A percentile compares a stretch with the other conserved stretches of the same genome.
Conservation (phyloP, 164 flowering plant species). For the Macadamia integrifolia region DNA sequence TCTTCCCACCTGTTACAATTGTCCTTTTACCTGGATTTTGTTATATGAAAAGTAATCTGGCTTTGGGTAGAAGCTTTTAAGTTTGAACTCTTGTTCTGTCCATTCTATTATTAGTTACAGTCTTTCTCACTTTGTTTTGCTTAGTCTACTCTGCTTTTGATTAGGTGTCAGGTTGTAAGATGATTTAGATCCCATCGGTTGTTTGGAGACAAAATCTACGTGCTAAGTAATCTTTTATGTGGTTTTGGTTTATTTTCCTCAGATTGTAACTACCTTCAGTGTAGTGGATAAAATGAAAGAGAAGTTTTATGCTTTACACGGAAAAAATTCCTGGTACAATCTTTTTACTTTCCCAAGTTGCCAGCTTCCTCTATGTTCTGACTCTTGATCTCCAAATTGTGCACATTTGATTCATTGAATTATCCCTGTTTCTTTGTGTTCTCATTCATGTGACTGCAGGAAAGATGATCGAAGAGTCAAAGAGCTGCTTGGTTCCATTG, state of each 20-base stretch:
- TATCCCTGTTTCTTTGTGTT: neutral
- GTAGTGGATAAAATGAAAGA: slow-evolving; percentile 92
- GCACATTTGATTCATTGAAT: neutral
- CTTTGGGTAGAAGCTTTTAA: too few species aligned
- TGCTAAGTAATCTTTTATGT: neutral
- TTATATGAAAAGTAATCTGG: too few species aligned
- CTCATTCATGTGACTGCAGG: slow-evolving; percentile 33
- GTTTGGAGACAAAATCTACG: neutral
- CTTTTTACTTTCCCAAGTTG: neutral
- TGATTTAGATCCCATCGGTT: neutral
- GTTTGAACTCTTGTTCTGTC: too few species aligned
- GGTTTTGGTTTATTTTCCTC: slow-evolving; percentile 15
- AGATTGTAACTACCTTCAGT: slow-evolving; percentile 88
- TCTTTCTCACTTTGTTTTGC: too few species aligned
- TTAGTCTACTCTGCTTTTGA: neutral
- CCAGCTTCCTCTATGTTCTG: neutral
- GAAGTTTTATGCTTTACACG: slow-evolving; percentile 62
- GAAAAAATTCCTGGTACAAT: slow-evolving; percentile 46
- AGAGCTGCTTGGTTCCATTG: slow-evolving; percentile 68
- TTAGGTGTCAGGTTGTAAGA: too few species aligned
- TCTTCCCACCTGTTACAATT: neutral
- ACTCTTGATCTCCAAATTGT: neutral
- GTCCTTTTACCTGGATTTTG: too few species aligned
- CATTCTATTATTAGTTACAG: too few species aligned
- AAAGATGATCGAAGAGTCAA: slow-evolving; percentile 61